These are phyloP conservation scores for Peronospora destructor DNA, from an alignment of 352 stramenopile species.

Conservation along the genomic window DNA sequence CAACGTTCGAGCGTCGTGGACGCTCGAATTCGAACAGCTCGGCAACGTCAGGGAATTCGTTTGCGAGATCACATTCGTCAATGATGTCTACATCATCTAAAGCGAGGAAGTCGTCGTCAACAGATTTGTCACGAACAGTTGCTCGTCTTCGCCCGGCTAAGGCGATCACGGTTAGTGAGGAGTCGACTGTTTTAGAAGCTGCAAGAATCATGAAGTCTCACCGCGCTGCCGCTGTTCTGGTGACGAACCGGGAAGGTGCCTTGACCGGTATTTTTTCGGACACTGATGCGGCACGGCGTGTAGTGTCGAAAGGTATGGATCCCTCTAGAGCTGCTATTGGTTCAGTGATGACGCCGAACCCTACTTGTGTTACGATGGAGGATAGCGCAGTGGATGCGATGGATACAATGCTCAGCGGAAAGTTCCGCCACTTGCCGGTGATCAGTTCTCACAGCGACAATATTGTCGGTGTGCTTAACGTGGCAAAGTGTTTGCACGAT, in stretches of 20 bases:
- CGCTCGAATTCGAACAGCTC: slow-evolving; percentile 72
- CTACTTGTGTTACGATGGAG: slow-evolving; percentile 74
- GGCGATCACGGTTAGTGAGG: slow-evolving; percentile 77
- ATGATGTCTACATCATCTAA: slow-evolving; percentile 74
- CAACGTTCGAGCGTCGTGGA: slow-evolving; percentile 34
- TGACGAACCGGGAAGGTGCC: slow-evolving; percentile 80
- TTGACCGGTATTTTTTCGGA: slow-evolving; percentile 95
- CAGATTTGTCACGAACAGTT: slow-evolving; percentile 66
- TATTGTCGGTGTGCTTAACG: slow-evolving; percentile 94
- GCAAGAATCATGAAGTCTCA: slow-evolving; percentile 88
- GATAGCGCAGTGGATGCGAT: slow-evolving; percentile 79
- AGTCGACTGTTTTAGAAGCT: slow-evolving; percentile 82
- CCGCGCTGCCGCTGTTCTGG: slow-evolving; percentile 86
- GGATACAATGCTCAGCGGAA: slow-evolving; percentile 80
- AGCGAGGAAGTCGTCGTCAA: slow-evolving; percentile 49
- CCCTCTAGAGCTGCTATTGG: slow-evolving; percentile 56
- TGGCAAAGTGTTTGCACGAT: slow-evolving; percentile 97
- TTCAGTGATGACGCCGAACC: slow-evolving; percentile 81
- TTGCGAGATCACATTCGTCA: slow-evolving; percentile 69
- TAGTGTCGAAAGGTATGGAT: slow-evolving; percentile 72
- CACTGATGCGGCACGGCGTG: slow-evolving; percentile 74
- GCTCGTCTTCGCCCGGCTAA: slow-evolving; percentile 78
- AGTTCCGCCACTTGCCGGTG: slow-evolving; percentile 97
- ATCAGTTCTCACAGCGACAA: slow-evolving; percentile 67
- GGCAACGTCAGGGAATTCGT: slow-evolving; percentile 68